phyloP scores from a whole-genome alignment of 805 yeast genomes.

The Candida oleophila region DNA sequence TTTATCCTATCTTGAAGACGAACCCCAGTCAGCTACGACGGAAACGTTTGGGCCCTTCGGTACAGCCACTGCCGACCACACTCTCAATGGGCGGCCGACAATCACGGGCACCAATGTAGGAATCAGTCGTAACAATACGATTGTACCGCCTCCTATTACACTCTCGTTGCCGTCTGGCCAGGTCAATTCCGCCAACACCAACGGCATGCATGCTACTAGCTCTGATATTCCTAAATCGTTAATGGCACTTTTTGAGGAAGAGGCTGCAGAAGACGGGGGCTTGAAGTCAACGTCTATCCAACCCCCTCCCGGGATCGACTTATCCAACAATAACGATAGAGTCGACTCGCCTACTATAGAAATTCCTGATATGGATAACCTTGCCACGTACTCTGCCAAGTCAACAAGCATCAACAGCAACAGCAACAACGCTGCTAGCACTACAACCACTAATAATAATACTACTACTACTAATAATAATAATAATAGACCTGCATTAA shows the following conservation, averaged over 20 bases:
- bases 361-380: conserved; percentile 63
- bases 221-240: conserved; percentile 65
- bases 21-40: not conserved
- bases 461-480: conserved; percentile 4
- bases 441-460: conserved; percentile 5
- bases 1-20: conserved; percentile 16
- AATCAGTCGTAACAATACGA: too few relatives aligned
- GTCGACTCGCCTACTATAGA: conserved; percentile 62
- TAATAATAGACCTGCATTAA: conserved; percentile 20
- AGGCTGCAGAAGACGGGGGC: not conserved
- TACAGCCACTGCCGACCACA: conserved; percentile 4
- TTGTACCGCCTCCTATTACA: not conserved
- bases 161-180: not conserved
- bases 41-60: not conserved
- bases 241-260: conserved; percentile 64
- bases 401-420: conserved; percentile 3
- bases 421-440: conserved; percentile 5
- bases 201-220: conserved; percentile 11
- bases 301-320: conserved; percentile 9
- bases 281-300: conserved; percentile 16
- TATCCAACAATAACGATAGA: conserved; percentile 21
- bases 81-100: conserved; percentile 1
- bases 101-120: too few relatives aligned
- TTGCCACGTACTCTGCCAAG: conserved; percentile 22
- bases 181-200: conserved; percentile 5